Percentiles rank a stretch among this genome's conserved stretches.
Conservation (phyloP, 495 filamentous ascomycete species). For the Xylaria venustula region DNA sequence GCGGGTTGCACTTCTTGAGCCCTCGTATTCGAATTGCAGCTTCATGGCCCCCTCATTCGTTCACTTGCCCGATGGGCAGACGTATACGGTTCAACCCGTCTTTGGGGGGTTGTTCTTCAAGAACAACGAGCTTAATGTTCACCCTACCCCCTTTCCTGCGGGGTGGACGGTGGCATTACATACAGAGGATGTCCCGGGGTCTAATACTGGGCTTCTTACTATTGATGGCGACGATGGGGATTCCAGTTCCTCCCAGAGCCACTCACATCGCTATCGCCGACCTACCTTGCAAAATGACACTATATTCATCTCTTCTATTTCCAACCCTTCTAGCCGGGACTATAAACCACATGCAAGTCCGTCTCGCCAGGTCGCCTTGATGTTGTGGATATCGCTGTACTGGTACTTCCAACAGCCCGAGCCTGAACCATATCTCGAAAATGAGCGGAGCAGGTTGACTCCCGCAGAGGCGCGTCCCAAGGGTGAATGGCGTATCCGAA, state of each 20-base stretch:
- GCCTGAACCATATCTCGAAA: constrained; percentile 56
- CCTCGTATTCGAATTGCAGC: no score
- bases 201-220: constrained; percentile 19
- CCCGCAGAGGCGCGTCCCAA: constrained; percentile 68
- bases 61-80: constrained; percentile 84
- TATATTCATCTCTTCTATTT: constrained; percentile 88
- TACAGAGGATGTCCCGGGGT: constrained; percentile 57
- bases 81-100: constrained; percentile 73
- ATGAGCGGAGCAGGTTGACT: constrained; percentile 60
- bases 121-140: constrained; percentile 65
- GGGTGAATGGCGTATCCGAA: constrained; percentile 84
- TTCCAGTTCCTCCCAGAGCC: constrained; percentile 27
- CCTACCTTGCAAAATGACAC: constrained; percentile 77
- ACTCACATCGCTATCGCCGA: constrained; percentile 62
- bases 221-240: constrained; percentile 21
- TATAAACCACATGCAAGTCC: constrained; percentile 77
- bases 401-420: constrained; percentile 93
- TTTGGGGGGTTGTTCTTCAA: constrained; percentile 91
- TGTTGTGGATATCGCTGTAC: constrained; percentile 90
- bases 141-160: constrained; percentile 70
- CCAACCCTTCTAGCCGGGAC: constrained; percentile 73
- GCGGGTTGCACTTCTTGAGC: no score
- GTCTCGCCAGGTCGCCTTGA: constrained; percentile 86
- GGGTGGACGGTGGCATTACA: constrained; percentile 88
- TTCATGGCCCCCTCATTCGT: constrained; percentile 44